phyloP scores from a whole-genome alignment of 352 stramenopile species.

The Peronospora tabacina region DNA sequence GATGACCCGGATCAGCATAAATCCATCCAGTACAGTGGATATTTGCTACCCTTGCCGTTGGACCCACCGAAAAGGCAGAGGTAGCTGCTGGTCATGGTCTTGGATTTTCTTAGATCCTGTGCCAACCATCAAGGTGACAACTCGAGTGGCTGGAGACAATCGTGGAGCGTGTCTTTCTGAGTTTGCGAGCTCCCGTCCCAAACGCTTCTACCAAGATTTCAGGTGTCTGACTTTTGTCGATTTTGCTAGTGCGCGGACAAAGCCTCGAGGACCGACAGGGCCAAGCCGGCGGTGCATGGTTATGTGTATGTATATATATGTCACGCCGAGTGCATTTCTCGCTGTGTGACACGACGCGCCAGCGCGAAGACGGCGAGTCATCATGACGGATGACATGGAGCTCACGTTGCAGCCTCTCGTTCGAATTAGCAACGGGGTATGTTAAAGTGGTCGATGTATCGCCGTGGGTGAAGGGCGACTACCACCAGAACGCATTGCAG shows the following conservation, averaged over 20 bases:
- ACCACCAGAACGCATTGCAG: neutral
- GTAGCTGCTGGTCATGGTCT: conserved; percentile 3
- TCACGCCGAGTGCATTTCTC: neutral
- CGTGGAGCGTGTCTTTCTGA: neutral
- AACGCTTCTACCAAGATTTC: neutral
- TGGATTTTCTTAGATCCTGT: conserved; percentile 7
- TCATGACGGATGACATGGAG: conserved; percentile 4
- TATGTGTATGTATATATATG: too few relatives aligned
- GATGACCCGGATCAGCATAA: conserved; percentile 3
- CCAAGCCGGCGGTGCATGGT: neutral
- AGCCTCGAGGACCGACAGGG: neutral
- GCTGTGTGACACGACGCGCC: conserved; percentile 13
- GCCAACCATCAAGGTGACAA: neutral
- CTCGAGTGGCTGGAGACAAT: neutral
- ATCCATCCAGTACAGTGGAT: neutral
- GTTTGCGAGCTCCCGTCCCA: neutral
- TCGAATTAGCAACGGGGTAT: conserved; percentile 6
- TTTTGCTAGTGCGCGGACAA: conserved; percentile 1
- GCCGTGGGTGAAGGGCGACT: conserved; percentile 10
- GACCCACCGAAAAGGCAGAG: conserved; percentile 9
- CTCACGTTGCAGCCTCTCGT: conserved; percentile 8
- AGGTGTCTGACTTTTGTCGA: neutral
- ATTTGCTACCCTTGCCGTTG: neutral
- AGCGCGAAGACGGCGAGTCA: conserved; percentile 8
- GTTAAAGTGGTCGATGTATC: conserved; percentile 14